Evolutionary conservation across 805 yeast species (phyloP).

Genomic region (Lipomyces sp.): DNA sequence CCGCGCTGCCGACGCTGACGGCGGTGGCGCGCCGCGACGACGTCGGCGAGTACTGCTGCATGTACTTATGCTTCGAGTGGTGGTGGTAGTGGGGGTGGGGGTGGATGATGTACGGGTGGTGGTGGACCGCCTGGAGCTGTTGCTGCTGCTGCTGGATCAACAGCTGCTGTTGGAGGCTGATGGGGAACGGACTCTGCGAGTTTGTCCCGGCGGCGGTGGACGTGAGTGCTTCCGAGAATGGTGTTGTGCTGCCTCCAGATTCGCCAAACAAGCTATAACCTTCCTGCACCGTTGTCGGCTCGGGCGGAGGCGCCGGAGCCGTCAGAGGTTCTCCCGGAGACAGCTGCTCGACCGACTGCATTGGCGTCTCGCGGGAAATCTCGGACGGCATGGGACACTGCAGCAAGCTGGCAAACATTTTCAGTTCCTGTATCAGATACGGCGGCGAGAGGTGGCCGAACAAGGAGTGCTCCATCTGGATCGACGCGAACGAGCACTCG

Average conservation of each 20-base stretch:
- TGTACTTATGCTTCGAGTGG: slow-evolving; percentile 13
- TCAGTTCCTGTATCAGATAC: slow-evolving; percentile 57
- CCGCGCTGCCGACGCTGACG: slow-evolving; percentile 12
- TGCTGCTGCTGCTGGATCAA: slow-evolving; percentile 2
- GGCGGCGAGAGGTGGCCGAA: slow-evolving; percentile 82
- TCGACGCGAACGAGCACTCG: slow-evolving; percentile 68
- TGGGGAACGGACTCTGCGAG: not conserved
- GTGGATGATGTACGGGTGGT: slow-evolving; percentile 18
- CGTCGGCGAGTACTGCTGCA: slow-evolving; percentile 28
- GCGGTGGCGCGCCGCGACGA: slow-evolving; percentile 24
- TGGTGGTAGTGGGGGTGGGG: slow-evolving; percentile 26
- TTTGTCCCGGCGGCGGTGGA: not conserved
- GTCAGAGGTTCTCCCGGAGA: not conserved
- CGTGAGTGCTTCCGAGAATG: not conserved
- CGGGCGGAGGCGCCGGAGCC: not conserved
- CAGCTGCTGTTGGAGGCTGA: slow-evolving; percentile 5
- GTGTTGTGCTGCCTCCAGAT: not conserved
- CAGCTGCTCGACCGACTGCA: not conserved
- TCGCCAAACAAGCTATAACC: not conserved
- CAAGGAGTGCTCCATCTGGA: slow-evolving; percentile 47
- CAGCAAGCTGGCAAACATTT: slow-evolving; percentile 39
- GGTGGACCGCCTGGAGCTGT: not conserved
- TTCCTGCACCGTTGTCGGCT: not conserved
- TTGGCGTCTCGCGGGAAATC: not conserved
- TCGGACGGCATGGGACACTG: slow-evolving; percentile 5